Base-by-base conservation (phyloP, 2,329 filamentous ascomycete species). In the Fusarium sp. region DNA sequence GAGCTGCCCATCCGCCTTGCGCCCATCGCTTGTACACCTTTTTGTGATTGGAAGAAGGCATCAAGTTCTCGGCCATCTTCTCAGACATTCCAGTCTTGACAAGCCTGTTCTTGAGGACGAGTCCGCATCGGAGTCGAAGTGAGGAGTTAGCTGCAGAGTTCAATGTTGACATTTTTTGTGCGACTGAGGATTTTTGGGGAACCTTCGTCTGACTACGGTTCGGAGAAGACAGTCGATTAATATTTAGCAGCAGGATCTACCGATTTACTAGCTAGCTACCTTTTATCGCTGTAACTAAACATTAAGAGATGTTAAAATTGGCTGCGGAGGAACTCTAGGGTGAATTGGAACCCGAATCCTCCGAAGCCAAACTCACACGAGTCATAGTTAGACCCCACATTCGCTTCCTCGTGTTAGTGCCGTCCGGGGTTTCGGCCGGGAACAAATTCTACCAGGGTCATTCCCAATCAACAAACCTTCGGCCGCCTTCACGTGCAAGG, bases 111-210 rank as follows among this genome's bases (percentile, higher is more conserved):
- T 57, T 57, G 2, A 57, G 6, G 3, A 44, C 12, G 1, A 46
- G 28, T 12, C 53, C 38, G 2, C 28, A 46, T 6, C 9, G 16
- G 0, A 44, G 4, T 9, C 6, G 28, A 16, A 57, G 3, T 1
- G 13, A 9, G 0, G 38, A 16, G 2, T 3, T 21, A 0, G 53
- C 18, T 8, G n/a, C 21, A 0, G 5, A 9, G 2, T 7, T 32
- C 53, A 43, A 43, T 4, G 21, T 23, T n/a, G 16, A 18, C 2
- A 16, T n/a, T n/a, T 28, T 32, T n/a, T 9, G 40, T 23, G n/a
- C 7, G 15, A 9, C 12, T 42, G 13, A 23, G 13, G 13, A 15
- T 2, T n/a, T 13, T 42, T 13, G 40, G 7, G 21, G 15, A 9
- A 42, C 5, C 7, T 16, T 42, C 9, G 3, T 23, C 13, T 42